Conservation (phyloP, 2,329 filamentous ascomycete species). For the Exserohilum rostratum region DNA sequence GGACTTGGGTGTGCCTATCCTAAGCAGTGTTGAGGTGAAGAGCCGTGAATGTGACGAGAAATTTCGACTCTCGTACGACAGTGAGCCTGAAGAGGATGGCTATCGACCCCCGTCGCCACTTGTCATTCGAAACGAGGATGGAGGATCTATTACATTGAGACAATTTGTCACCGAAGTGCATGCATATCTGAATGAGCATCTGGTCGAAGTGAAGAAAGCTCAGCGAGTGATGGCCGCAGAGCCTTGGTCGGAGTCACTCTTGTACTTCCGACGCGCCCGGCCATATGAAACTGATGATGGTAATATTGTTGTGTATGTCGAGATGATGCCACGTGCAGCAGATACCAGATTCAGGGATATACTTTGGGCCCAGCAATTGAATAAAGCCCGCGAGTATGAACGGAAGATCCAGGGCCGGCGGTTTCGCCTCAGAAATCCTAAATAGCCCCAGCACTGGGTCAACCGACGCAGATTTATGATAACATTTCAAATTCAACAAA, state of each 20-base stretch:
- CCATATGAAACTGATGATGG: not conserved
- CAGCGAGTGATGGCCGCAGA: not conserved
- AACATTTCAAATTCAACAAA: too few species aligned
- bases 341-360: not conserved
- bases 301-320: not conserved
- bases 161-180: slow-evolving; percentile 16
- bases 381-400: not conserved
- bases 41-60: not conserved
- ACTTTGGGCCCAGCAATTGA: not conserved
- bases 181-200: not conserved
- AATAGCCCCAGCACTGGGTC: too few species aligned
- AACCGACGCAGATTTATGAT: too few species aligned
- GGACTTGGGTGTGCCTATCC: not conserved
- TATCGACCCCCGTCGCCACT: slow-evolving; percentile 11
- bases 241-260: not conserved
- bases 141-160: slow-evolving; percentile 3
- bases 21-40: not conserved
- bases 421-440: not conserved
- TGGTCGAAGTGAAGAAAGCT: not conserved
- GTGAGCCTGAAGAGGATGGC: too few species aligned
- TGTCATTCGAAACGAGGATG: slow-evolving; percentile 11
- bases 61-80: not conserved
- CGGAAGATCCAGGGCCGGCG: not conserved
- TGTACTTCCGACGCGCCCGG: not conserved
- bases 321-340: not conserved